phyloP scores from a whole-genome alignment of 306 rosid genomes.

The Corylus avellana region DNA sequence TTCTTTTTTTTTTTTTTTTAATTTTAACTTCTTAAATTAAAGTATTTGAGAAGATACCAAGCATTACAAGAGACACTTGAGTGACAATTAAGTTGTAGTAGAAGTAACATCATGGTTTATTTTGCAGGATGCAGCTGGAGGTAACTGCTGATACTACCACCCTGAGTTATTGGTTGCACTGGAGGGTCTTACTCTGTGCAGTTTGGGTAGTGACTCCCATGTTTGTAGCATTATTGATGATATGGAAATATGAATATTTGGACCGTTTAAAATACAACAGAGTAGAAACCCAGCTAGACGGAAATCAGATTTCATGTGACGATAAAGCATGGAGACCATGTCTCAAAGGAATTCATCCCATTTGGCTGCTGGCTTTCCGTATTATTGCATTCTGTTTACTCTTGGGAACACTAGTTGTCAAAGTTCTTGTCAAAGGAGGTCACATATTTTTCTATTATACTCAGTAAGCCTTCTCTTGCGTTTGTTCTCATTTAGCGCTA shows the following conservation, averaged over 20 bases:
- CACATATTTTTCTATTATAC: conserved; percentile 61
- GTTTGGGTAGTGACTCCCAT: conserved; percentile 54
- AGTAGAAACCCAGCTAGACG: conserved; percentile 45
- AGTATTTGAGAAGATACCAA: not conserved
- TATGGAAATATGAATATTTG: conserved; percentile 50
- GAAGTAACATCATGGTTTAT: conserved; percentile 22
- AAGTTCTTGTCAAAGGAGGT: conserved; percentile 39
- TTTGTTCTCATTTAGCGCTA: not conserved
- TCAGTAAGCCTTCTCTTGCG: conserved; percentile 59
- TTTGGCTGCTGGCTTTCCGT: conserved; percentile 64
- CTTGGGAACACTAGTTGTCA: conserved; percentile 47
- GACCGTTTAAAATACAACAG: conserved; percentile 30
- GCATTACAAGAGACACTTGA: not conserved
- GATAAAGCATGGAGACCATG: conserved; percentile 79
- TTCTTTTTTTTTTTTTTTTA: no score
- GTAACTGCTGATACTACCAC: conserved; percentile 42
- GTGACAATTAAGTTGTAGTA: conserved; percentile 10
- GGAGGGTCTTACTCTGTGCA: conserved; percentile 65
- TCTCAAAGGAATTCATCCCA: conserved; percentile 62
- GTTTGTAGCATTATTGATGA: conserved; percentile 35
- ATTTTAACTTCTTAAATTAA: not conserved
- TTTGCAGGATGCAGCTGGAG: conserved; percentile 55
- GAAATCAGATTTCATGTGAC: conserved; percentile 23
- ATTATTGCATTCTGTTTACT: conserved; percentile 50
- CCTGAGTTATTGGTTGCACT: conserved; percentile 73